Conservation (phyloP, 805 yeast genomes). For the Teunomyces stri region DNA sequence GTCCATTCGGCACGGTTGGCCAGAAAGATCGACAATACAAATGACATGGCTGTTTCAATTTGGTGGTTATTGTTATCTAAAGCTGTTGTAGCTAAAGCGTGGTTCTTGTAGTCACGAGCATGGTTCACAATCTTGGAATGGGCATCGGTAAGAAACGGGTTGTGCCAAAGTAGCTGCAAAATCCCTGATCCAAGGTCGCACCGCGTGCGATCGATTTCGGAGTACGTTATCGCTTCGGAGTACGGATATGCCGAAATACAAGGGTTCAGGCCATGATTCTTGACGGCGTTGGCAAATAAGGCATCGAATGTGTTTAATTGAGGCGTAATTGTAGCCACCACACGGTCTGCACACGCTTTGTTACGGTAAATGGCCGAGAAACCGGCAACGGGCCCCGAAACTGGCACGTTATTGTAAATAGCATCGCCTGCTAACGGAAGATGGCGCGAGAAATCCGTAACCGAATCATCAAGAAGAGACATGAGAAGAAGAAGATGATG, state of each 20-base stretch:
- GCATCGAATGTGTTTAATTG: slow-evolving; percentile 37
- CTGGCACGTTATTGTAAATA: not conserved
- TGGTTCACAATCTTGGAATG: slow-evolving; percentile 31
- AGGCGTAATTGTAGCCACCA: slow-evolving; percentile 24
- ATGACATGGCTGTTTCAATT: slow-evolving; percentile 11
- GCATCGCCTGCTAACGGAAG: not conserved
- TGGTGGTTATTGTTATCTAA: slow-evolving; percentile 7
- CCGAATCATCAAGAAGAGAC: not conserved
- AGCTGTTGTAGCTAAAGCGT: slow-evolving; percentile 8
- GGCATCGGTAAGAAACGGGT: slow-evolving; percentile 23
- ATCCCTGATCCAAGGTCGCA: slow-evolving; percentile 56
- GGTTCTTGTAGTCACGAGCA: slow-evolving; percentile 12
- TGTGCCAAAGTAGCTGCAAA: slow-evolving; percentile 25
- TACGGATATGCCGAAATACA: slow-evolving; percentile 39
- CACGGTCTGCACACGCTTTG: slow-evolving; percentile 8
- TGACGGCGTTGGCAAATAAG: slow-evolving; percentile 26
- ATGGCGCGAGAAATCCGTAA: not conserved
- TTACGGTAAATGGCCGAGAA: slow-evolving; percentile 11
- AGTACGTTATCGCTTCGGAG: slow-evolving; percentile 40
- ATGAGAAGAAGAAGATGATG: not conserved
- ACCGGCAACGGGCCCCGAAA: not conserved
- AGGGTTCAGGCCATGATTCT: slow-evolving; percentile 22
- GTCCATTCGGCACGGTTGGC: slow-evolving; percentile 19
- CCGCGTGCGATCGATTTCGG: slow-evolving; percentile 39
- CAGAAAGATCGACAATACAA: slow-evolving; percentile 18